Evolutionary conservation across 176 grass and related monocot species (phyloP), one percentile per base, ranked within the genome.

Genomic region (Rhynchospora breviuscula): DNA sequence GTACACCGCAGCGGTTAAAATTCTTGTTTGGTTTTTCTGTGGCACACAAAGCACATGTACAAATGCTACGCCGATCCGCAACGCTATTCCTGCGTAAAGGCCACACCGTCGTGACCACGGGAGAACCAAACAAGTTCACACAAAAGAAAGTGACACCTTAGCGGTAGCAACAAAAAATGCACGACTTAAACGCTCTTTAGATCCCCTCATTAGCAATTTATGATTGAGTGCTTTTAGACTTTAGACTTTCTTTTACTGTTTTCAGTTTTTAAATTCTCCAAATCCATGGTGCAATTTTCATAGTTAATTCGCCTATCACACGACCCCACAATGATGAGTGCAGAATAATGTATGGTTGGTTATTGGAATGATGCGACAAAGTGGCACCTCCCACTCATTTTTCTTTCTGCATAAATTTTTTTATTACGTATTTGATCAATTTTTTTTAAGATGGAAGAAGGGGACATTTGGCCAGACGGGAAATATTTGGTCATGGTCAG

Each of bases 401-500:
- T 5, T 19, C 11, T 21, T 18, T 71, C 17, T 35, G 33, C 33
- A 35, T 35, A 1, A 35, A 46, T n/a, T 47, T 53, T 47, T 71
- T 19, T 3, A 13, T 19, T 77, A 13, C 31, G 15, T 1, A 4
- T 57, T 78, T 57, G 35, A 40, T 14, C 14, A 6, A 26, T 63
- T 52, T 67, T 67, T 65, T 67, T 82, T 68, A 31, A 53, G 80
- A 82, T 67, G 6, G 43, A 12, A 46, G 80, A 82, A 82, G 46
- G 62, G 29, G 80, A 82, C 80, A 82, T 67, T 0, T 1, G 61
- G 62, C 80, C 80, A 4, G 62, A 82, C 40, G 79, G 79, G 43
- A 66, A 82, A 82, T 82, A 52, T 10, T 45, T 54, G 60, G 80
- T 82, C 61, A 82, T 9, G 23, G 21, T 82, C 80, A 82, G 8